Percentiles rank a stretch among this genome's conserved stretches.
These are phyloP conservation scores for Schwanniomyces pseudopolymorphus DNA, from an alignment of 805 yeast genomes.

Conservation along the genomic window DNA sequence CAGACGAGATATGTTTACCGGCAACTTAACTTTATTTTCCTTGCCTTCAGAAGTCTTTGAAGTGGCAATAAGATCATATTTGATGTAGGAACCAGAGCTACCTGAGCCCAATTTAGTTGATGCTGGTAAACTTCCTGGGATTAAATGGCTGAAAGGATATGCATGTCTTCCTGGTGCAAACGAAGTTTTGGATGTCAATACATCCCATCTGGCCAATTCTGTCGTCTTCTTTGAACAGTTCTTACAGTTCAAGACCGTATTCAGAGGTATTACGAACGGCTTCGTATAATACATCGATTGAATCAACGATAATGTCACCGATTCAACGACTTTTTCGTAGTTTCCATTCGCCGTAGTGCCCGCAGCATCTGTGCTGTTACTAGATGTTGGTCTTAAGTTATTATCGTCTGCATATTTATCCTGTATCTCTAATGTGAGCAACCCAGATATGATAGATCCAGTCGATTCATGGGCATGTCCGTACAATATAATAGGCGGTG, in stretches of 20 bases:
- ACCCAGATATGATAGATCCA: slow-evolving; percentile 85
- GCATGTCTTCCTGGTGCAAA: slow-evolving; percentile 72
- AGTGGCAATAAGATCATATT: slow-evolving; percentile 74
- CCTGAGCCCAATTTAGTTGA: slow-evolving; percentile 63
- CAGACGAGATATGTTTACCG: slow-evolving; percentile 74
- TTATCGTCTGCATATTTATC: not conserved
- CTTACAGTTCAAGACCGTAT: slow-evolving; percentile 50
- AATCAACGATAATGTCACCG: slow-evolving; percentile 65
- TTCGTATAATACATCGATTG: slow-evolving; percentile 67
- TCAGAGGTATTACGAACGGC: slow-evolving; percentile 62
- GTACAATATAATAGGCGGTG: slow-evolving; percentile 87
- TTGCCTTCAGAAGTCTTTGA: slow-evolving; percentile 31
- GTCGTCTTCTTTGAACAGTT: slow-evolving; percentile 56
- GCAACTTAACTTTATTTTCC: slow-evolving; percentile 47
- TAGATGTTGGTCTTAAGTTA: slow-evolving; percentile 5
- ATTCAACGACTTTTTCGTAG: slow-evolving; percentile 46
- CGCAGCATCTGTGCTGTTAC: slow-evolving; percentile 1
- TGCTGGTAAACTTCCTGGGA: slow-evolving; percentile 89
- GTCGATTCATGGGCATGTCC: slow-evolving; percentile 77
- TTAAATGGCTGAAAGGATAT: slow-evolving; percentile 85
- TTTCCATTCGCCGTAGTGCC: not conserved
- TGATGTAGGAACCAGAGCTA: slow-evolving; percentile 49
- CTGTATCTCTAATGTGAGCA: slow-evolving; percentile 50
- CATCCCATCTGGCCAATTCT: slow-evolving; percentile 86
- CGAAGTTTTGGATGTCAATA: slow-evolving; percentile 57